Percentiles rank a stretch among this genome's conserved stretches.
Evolutionary conservation across 2,329 filamentous ascomycete species (phyloP).

Genomic region (Nectriaceae sp.): DNA sequence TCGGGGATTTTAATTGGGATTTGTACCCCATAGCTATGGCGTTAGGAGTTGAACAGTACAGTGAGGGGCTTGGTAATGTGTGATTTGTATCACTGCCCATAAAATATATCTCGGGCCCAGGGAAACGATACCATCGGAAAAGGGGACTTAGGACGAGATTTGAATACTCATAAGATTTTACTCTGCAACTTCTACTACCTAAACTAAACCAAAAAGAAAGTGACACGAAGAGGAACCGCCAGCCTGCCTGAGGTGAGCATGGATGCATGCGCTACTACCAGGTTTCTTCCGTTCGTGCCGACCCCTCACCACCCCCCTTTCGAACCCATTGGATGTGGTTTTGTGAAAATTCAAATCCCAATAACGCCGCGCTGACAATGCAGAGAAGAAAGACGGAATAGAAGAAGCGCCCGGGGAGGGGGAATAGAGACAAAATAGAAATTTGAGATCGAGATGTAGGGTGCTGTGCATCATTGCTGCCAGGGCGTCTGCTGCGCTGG

Average conservation of each 20-base stretch:
- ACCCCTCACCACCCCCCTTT: too few species aligned
- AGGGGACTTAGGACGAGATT: too few species aligned
- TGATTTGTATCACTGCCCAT: too few species aligned
- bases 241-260: background rate
- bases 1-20: background rate
- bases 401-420: slow-evolving; percentile 9
- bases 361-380: slow-evolving; percentile 37
- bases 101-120: too few species aligned
- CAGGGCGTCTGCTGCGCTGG: slow-evolving; percentile 66
- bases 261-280: background rate
- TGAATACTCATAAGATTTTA: too few species aligned
- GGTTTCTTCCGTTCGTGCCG: too few species aligned
- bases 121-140: too few species aligned
- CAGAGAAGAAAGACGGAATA: slow-evolving; percentile 27
- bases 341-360: slow-evolving; percentile 7
- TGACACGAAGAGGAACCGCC: slow-evolving; percentile 4
- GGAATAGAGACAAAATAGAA: slow-evolving; percentile 9
- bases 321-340: background rate
- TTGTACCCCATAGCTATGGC: slow-evolving; percentile 26
- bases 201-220: slow-evolving; percentile 25
- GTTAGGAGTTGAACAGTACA: slow-evolving; percentile 14
- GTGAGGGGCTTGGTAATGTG: too few species aligned
- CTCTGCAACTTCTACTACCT: background rate
- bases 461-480: slow-evolving; percentile 50
- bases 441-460: slow-evolving; percentile 6